A percentile compares a stretch with the other conserved stretches of the same genome.
Evolutionary conservation across 768 basidiomycete genomes (phyloP).

Genomic region (Lactarius psammicola): DNA sequence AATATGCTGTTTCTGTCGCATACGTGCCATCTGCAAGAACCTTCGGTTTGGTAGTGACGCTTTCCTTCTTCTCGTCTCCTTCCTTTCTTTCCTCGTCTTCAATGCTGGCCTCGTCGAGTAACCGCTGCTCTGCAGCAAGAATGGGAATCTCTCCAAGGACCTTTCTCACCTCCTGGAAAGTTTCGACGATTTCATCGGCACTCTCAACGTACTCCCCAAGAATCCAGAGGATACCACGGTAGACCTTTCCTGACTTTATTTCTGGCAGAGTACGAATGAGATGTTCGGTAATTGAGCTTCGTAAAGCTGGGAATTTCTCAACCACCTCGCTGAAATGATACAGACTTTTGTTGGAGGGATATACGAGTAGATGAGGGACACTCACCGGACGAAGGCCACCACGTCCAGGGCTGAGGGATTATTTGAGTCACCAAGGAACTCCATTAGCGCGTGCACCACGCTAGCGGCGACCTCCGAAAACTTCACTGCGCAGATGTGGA

Average conservation of each 20-base stretch:
- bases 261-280: conserved; percentile 76
- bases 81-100: conserved; percentile 50
- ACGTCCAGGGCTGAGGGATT: conserved; percentile 96
- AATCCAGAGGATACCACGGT: conserved; percentile 95
- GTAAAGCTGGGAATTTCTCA: conserved; percentile 91
- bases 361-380: conserved; percentile 17
- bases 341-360: not conserved
- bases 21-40: conserved; percentile 97
- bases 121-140: conserved; percentile 80
- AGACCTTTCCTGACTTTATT: conserved; percentile 96
- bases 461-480: conserved; percentile 96
- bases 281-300: conserved; percentile 79
- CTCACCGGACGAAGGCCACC: conserved; percentile 72
- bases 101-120: conserved; percentile 72
- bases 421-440: conserved; percentile 91
- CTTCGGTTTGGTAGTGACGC: conserved; percentile 57
- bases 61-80: conserved; percentile 50
- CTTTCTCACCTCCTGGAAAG: conserved; percentile 76
- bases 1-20: conserved; percentile 93
- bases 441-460: conserved; percentile 91
- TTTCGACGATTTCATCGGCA: conserved; percentile 61
- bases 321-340: conserved; percentile 72
- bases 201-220: conserved; percentile 91
- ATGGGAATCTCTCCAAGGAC: conserved; percentile 98
- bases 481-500: conserved; percentile 93